A percentile compares a stretch with the other conserved stretches of the same genome.
These are phyloP conservation scores for Phytopythium helicoides DNA, from an alignment of 352 stramenopile genomes.

Conservation along the genomic window DNA sequence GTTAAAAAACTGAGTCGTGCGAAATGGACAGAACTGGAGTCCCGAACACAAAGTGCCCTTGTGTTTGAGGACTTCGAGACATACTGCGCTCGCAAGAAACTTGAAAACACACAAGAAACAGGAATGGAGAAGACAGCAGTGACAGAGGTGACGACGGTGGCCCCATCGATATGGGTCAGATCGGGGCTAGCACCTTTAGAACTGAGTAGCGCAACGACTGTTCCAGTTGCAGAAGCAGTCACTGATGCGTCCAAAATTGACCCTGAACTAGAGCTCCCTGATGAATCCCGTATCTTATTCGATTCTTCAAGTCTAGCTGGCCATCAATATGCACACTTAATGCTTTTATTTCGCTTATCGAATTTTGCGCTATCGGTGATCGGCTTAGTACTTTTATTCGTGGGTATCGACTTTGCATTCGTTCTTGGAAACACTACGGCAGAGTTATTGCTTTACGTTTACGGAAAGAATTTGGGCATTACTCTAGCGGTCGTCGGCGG, in stretches of 20 bases:
- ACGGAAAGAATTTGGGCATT: slow-evolving; percentile 32
- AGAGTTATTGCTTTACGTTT: slow-evolving; percentile 49
- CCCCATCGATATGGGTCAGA: background rate
- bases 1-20: slow-evolving; percentile 58
- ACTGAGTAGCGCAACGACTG: background rate
- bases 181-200: background rate
- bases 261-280: slow-evolving; percentile 23
- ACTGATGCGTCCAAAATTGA: slow-evolving; percentile 5
- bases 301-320: slow-evolving; percentile 24
- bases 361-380: slow-evolving; percentile 39
- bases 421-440: slow-evolving; percentile 54
- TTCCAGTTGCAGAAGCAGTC: slow-evolving; percentile 7
- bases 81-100: slow-evolving; percentile 35
- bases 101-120: slow-evolving; percentile 9
- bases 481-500: slow-evolving; percentile 22
- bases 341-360: slow-evolving; percentile 23
- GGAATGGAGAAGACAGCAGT: slow-evolving; percentile 7
- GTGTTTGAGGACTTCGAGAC: slow-evolving; percentile 52
- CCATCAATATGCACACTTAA: slow-evolving; percentile 35
- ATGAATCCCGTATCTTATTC: slow-evolving; percentile 50
- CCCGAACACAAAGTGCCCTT: slow-evolving; percentile 23
- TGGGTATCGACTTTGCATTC: slow-evolving; percentile 47
- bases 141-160: background rate
- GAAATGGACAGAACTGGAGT: slow-evolving; percentile 62
- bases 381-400: slow-evolving; percentile 41